Percentiles rank a stretch among this genome's conserved stretches.
Conservation (phyloP, 768 basidiomycete genomes). For the Lentinula lateritia region DNA sequence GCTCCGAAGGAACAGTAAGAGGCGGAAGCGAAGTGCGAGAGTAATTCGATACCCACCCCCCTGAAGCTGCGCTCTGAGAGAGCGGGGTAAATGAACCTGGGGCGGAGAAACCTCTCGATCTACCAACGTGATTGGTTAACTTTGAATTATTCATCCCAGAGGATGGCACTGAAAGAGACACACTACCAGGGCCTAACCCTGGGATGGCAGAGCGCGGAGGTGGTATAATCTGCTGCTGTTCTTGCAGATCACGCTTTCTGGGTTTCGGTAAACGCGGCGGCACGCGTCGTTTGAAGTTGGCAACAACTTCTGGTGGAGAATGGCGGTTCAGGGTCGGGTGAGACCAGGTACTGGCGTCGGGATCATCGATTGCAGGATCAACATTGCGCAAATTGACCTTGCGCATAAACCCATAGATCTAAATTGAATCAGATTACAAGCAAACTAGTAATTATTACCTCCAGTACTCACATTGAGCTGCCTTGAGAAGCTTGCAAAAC, state of each 20-base stretch:
- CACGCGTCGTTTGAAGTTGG: slow-evolving; percentile 93
- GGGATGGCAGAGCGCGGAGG: slow-evolving; percentile 60
- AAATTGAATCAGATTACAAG: slow-evolving; percentile 17
- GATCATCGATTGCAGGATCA: slow-evolving; percentile 92
- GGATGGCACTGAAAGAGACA: slow-evolving; percentile 63
- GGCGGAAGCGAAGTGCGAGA: slow-evolving; percentile 68
- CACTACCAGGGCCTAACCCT: slow-evolving; percentile 43
- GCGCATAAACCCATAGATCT: slow-evolving; percentile 99
- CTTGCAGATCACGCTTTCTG: slow-evolving; percentile 71
- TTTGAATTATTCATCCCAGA: slow-evolving; percentile 33
- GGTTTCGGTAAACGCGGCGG: slow-evolving; percentile 89
- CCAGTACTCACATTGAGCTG: slow-evolving; percentile 82
- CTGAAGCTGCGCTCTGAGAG: slow-evolving; percentile 33
- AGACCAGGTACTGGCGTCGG: slow-evolving; percentile 95
- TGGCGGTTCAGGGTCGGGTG: slow-evolving; percentile 90
- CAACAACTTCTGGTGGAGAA: slow-evolving; percentile 84
- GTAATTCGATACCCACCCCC: slow-evolving; percentile 57
- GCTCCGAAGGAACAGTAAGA: slow-evolving; percentile 76
- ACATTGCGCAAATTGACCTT: slow-evolving; percentile 95
- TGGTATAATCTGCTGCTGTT: slow-evolving; percentile 63
- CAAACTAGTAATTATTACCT: slow-evolving; percentile 19
- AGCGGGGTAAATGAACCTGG: slow-evolving; percentile 77
- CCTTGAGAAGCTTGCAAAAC: slow-evolving; percentile 95
- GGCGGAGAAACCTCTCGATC: slow-evolving; percentile 77
- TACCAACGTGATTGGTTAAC: slow-evolving; percentile 44